Evolutionary conservation across 352 stramenopile species (phyloP).

Genomic region (Plasmopara halstedii): DNA sequence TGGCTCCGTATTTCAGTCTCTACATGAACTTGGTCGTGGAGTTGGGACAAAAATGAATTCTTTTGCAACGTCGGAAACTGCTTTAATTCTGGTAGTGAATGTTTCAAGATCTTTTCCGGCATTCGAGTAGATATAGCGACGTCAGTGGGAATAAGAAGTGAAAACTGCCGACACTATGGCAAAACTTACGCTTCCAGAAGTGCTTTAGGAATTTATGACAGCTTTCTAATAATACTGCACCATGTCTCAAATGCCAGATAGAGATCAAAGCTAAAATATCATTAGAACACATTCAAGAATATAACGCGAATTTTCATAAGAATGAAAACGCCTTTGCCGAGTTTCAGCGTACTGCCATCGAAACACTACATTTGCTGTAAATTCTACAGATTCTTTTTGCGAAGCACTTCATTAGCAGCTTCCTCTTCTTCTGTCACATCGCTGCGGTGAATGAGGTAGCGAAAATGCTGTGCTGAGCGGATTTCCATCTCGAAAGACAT

Average conservation of each 20-base stretch:
- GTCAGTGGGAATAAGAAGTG: neutral
- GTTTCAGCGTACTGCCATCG: no score
- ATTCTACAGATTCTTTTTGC: slow-evolving; percentile 51
- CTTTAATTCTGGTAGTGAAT: slow-evolving; percentile 18
- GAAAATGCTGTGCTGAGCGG: slow-evolving; percentile 56
- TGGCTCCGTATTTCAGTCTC: slow-evolving; percentile 38
- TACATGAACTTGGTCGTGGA: slow-evolving; percentile 51
- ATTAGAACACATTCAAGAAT: no score
- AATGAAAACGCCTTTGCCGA: no score
- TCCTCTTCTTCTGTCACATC: slow-evolving; percentile 47
- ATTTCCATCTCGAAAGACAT: slow-evolving; percentile 70
- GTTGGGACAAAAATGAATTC: slow-evolving; percentile 42
- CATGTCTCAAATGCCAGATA: no score
- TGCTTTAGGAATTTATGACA: neutral
- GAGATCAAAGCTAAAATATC: no score
- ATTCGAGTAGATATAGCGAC: slow-evolving; percentile 2
- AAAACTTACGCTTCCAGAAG: neutral
- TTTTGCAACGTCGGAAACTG: slow-evolving; percentile 24
- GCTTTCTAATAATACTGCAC: slow-evolving; percentile 16
- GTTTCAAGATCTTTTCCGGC: slow-evolving; percentile 8
- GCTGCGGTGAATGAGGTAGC: slow-evolving; percentile 54
- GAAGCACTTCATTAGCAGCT: slow-evolving; percentile 43
- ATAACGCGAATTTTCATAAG: no score
- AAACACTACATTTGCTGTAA: neutral
- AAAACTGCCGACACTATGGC: no score